These are phyloP conservation scores for Nidula microcarpa DNA, from an alignment of 768 basidiomycete genomes.

Conservation along the genomic window DNA sequence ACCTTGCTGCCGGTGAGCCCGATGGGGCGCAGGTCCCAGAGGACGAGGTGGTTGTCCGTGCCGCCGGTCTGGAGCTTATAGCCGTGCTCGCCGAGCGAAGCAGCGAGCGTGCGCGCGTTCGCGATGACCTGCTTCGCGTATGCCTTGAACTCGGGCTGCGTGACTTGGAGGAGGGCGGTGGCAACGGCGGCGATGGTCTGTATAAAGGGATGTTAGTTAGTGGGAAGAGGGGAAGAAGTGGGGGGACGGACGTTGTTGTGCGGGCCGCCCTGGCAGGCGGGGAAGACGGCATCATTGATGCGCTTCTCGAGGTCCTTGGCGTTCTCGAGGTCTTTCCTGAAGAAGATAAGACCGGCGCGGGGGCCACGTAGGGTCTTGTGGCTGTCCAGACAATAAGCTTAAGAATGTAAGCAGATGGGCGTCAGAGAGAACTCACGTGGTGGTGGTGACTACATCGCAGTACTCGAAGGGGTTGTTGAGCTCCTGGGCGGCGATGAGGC, in stretches of 20 bases:
- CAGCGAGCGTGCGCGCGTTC: slow-evolving; percentile 79
- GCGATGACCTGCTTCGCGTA: slow-evolving; percentile 95
- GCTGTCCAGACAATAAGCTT: slow-evolving; percentile 27
- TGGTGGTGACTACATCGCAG: slow-evolving; percentile 98
- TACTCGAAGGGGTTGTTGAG: slow-evolving; percentile 89
- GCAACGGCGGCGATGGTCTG: slow-evolving; percentile 95
- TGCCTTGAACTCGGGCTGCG: slow-evolving; percentile 82
- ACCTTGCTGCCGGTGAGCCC: slow-evolving; percentile 97
- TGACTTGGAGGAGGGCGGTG: slow-evolving; percentile 86
- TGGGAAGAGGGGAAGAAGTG: neutral
- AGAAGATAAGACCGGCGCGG: slow-evolving; percentile 97
- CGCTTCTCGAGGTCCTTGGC: slow-evolving; percentile 90
- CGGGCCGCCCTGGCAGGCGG: slow-evolving; percentile 98
- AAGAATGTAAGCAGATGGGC: neutral
- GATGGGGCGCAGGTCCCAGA: slow-evolving; percentile 96
- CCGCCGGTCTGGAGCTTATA: slow-evolving; percentile 98
- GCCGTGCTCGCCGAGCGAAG: slow-evolving; percentile 67
- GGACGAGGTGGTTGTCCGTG: slow-evolving; percentile 95
- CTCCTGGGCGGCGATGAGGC: slow-evolving; percentile 89
- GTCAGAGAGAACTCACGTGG: slow-evolving; percentile 57
- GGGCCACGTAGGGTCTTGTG: slow-evolving; percentile 99
- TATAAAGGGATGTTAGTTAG: neutral
- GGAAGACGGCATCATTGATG: slow-evolving; percentile 98
- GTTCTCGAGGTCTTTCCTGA: slow-evolving; percentile 86
- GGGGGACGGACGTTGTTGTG: slow-evolving; percentile 84